phyloP scores from a whole-genome alignment of 2,329 filamentous ascomycete genomes.

The Purpureocillium takamizusanense region DNA sequence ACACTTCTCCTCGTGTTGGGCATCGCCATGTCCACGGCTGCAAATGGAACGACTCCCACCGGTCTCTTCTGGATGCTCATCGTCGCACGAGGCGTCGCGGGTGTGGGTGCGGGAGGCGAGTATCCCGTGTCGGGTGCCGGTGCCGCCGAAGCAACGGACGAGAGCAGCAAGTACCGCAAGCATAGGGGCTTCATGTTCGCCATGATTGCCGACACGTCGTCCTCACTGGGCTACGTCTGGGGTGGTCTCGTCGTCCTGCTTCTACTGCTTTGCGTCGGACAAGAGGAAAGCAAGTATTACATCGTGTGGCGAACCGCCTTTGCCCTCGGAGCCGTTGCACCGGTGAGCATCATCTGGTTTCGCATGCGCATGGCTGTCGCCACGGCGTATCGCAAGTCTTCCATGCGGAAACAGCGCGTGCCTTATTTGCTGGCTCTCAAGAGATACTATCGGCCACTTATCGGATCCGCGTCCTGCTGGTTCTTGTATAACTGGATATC shows the following conservation, averaged over 20 bases:
- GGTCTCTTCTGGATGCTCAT: conserved; percentile 44
- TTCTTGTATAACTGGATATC: conserved; percentile 46
- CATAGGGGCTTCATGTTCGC: conserved; percentile 46
- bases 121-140: conserved; percentile 42
- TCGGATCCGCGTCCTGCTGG: conserved; percentile 39
- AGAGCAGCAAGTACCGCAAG: conserved; percentile 31
- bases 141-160: conserved; percentile 45
- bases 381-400: conserved; percentile 35
- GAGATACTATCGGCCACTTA: conserved; percentile 37
- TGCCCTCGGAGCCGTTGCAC: conserved; percentile 38
- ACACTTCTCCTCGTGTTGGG: conserved; percentile 37
- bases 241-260: conserved; percentile 40
- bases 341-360: conserved; percentile 42
- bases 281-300: conserved; percentile 28
- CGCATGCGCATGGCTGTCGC: conserved; percentile 42
- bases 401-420: conserved; percentile 32
- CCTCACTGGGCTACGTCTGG: conserved; percentile 41
- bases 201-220: conserved; percentile 42
- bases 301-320: conserved; percentile 43
- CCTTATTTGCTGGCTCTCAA: conserved; percentile 38
- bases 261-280: conserved; percentile 37
- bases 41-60: conserved; percentile 24
- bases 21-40: conserved; percentile 34
- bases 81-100: conserved; percentile 28
- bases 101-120: conserved; percentile 37